Conservation (phyloP, 169 alveolate species). For the Toxoplasma gondii region DNA sequence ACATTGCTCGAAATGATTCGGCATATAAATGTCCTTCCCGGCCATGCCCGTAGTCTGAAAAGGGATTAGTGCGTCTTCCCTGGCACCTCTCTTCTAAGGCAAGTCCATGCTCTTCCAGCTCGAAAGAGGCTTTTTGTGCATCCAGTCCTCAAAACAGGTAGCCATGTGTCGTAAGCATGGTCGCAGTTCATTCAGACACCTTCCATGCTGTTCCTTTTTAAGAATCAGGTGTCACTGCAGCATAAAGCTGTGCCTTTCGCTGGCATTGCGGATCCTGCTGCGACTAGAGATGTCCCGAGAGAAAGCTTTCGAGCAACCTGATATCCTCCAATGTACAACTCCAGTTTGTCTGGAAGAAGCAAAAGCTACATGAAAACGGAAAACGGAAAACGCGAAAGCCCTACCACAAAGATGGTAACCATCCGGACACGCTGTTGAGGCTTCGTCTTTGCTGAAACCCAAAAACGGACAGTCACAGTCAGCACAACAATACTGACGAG, state of each 20-base stretch:
- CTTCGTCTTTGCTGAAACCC: slow-evolving; percentile 78
- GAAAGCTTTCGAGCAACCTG: slow-evolving; percentile 68
- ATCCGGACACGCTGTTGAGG: slow-evolving; percentile 83
- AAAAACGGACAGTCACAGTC: not conserved
- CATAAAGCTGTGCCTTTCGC: slow-evolving; percentile 70
- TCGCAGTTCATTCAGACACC: not conserved
- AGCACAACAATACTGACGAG: not conserved
- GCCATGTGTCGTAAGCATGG: too few relatives aligned
- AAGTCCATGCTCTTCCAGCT: too few relatives aligned
- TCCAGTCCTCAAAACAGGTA: too few relatives aligned
- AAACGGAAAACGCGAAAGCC: slow-evolving; percentile 68
- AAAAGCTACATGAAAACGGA: slow-evolving; percentile 69
- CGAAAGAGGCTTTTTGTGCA: too few relatives aligned
- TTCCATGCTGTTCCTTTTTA: not conserved
- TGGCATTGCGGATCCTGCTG: slow-evolving; percentile 70
- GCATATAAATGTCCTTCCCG: too few relatives aligned
- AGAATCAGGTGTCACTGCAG: slow-evolving; percentile 60
- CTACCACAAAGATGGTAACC: slow-evolving; percentile 89
- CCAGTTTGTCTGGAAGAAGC: slow-evolving; percentile 46
- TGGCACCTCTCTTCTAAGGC: too few relatives aligned
- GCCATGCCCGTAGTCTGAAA: too few relatives aligned
- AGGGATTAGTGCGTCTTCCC: too few relatives aligned
- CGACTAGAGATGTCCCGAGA: slow-evolving; percentile 65
- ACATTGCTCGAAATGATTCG: too few relatives aligned
- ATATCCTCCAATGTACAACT: slow-evolving; percentile 68